phyloP scores from a whole-genome alignment of 164 flowering plant genomes.

The Vitis riparia region DNA sequence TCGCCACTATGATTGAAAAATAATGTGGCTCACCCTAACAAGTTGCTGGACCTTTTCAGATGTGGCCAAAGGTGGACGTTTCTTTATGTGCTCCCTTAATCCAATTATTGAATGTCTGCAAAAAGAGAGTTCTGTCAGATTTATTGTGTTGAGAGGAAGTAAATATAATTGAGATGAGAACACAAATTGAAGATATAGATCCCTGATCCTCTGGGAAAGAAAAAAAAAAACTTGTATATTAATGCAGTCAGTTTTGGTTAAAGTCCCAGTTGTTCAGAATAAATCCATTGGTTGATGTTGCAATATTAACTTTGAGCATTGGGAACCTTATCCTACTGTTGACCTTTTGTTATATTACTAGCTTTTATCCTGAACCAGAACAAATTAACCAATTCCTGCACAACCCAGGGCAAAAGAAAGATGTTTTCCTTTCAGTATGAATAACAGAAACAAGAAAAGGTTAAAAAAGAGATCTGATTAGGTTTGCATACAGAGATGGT shows the following conservation, averaged over 20 bases:
- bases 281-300: not conserved
- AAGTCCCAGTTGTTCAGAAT: not conserved
- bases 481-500: slow-evolving; percentile 80
- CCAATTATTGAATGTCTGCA: slow-evolving; percentile 79
- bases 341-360: not conserved
- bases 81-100: slow-evolving; percentile 95
- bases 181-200: too few species aligned
- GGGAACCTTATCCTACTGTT: not conserved
- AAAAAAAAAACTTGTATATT: too few species aligned
- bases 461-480: not conserved
- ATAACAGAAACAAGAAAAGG: slow-evolving; percentile 2
- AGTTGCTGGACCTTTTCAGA: slow-evolving; percentile 96
- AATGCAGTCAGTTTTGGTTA: not conserved
- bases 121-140: not conserved
- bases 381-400: not conserved
- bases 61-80: slow-evolving; percentile 95
- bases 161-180: not conserved
- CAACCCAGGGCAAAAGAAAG: not conserved
- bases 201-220: too few species aligned
- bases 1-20: not conserved
- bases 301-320: not conserved
- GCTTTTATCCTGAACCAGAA: not conserved
- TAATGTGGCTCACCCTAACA: slow-evolving; percentile 62
- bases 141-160: not conserved
- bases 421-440: not conserved